A percentile compares a stretch with the other conserved stretches of the same genome.
Evolutionary conservation across 305 asterid species (phyloP).

Genomic region (Solanum chacoense): DNA sequence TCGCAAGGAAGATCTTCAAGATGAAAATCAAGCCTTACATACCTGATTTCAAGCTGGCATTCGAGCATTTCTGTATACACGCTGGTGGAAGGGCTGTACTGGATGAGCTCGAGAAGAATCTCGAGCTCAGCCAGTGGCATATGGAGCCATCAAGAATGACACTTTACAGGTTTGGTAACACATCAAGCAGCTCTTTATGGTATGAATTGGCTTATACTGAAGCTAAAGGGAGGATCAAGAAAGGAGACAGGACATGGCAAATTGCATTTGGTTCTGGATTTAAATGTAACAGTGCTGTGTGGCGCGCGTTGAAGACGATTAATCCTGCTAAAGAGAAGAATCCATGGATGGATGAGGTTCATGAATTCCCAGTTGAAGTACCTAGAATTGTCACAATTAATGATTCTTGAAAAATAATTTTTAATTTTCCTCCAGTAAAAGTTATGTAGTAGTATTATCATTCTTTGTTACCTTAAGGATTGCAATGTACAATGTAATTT

Average conservation of each 20-base stretch:
- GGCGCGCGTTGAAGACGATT: slow-evolving; percentile 31
- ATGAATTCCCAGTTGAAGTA: slow-evolving; percentile 33
- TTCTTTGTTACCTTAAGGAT: background rate
- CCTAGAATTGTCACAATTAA: slow-evolving; percentile 15
- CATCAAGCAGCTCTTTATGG: slow-evolving; percentile 51
- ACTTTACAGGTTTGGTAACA: slow-evolving; percentile 40
- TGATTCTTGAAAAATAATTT: slow-evolving; percentile 1
- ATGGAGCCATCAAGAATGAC: slow-evolving; percentile 63
- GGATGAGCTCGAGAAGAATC: slow-evolving; percentile 37
- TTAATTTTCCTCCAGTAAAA: background rate
- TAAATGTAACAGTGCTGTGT: slow-evolving; percentile 45
- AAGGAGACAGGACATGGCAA: slow-evolving; percentile 42
- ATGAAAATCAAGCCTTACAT: slow-evolving; percentile 31
- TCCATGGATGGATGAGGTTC: slow-evolving; percentile 44
- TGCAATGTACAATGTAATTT: background rate
- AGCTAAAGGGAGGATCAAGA: slow-evolving; percentile 38
- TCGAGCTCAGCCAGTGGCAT: slow-evolving; percentile 30
- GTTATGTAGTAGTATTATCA: background rate
- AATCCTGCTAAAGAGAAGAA: slow-evolving; percentile 29
- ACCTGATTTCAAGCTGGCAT: slow-evolving; percentile 44
- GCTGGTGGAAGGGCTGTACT: slow-evolving; percentile 43
- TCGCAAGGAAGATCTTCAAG: slow-evolving; percentile 28
- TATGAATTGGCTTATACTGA: slow-evolving; percentile 43
- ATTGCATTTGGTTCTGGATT: slow-evolving; percentile 50
- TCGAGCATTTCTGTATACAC: slow-evolving; percentile 52